Evolutionary conservation across 768 basidiomycete species (phyloP), one percentile per base, ranked within the genome.

Genomic region (Psilocybe subaeruginosa): DNA sequence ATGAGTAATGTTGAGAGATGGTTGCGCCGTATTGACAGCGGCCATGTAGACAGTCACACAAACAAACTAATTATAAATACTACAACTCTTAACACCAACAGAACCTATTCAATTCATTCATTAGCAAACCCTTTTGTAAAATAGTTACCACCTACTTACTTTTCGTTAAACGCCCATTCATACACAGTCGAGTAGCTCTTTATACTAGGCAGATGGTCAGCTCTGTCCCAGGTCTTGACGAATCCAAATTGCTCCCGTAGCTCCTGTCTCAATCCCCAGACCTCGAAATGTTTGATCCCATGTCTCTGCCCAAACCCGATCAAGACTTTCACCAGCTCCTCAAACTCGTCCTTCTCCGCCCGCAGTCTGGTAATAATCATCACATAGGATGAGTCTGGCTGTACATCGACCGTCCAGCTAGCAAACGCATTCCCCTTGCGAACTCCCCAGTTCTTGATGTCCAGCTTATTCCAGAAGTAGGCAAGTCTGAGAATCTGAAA

Each of bases 231-330:
- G 61, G 58, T 59, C 23, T 52, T 41, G 41, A 43, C 41, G 37
- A 39, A 39, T 41, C 72, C 66, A 46, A 23, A 45, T 17, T 57
- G 35, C 19, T 58, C 56, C 27, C 60, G 35, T 3, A 72, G 48
- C 16, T 74, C 60, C n/a, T 63, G 55, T 3, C 73, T 69, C 12
- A 83, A 55, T 54, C 79, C 79, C 82, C 84, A 85, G 1, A 77
- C 68, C 58, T 84, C 84, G 47, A 85, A 70, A 39, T 63, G 73
- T n/a, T 67, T 65, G 27, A 79, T 61, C 2, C 73, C 72, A 54
- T 66, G 54, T 50, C 56, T 17, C 57, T 54, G 60, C 16, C 69
- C 69, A 45, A 65, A 71, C 31, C 67, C 69, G 50, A 73, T 66
- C 7, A 81, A 67, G 9, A 68, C 68, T 17, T 45, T 55, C 14